Percentiles rank a stretch among this genome's conserved stretches.
Conservation (phyloP, 306 rosid species). For the Glycine latifolia region DNA sequence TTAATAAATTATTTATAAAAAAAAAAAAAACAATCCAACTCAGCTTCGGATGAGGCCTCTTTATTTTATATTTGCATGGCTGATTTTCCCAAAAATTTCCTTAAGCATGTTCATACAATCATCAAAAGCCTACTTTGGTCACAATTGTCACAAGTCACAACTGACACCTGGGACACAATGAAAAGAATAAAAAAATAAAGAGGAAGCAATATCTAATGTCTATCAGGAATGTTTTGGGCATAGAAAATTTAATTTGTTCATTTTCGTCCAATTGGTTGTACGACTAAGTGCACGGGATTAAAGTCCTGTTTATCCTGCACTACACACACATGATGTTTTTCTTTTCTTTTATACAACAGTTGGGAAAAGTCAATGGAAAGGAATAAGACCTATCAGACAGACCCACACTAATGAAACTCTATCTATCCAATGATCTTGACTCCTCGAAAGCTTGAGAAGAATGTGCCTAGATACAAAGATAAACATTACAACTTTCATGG, state of each 20-base stretch:
- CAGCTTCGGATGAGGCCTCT: constrained; percentile 28
- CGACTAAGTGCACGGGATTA: constrained; percentile 58
- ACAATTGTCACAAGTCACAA: constrained; percentile 29
- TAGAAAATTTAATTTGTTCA: constrained; percentile 37
- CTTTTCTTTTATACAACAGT: constrained; percentile 40
- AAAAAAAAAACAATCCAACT: constrained; percentile 20
- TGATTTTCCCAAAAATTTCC: constrained; percentile 39
- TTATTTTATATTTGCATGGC: constrained; percentile 51
- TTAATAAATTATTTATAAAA: too few species aligned
- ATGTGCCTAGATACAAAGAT: constrained; percentile 46
- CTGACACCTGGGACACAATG: constrained; percentile 42
- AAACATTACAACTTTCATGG: constrained; percentile 44
- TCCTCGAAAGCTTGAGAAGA: constrained; percentile 44
- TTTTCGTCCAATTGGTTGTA: constrained; percentile 50
- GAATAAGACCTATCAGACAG: constrained; percentile 49
- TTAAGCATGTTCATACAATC: constrained; percentile 65
- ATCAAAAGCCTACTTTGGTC: constrained; percentile 62
- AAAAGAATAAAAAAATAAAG: constrained; percentile 31
- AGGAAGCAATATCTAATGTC: not conserved
- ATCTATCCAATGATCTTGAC: constrained; percentile 31
- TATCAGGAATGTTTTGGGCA: constrained; percentile 40
- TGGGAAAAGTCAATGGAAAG: constrained; percentile 47
- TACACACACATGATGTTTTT: constrained; percentile 33
- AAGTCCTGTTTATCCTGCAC: constrained; percentile 54
- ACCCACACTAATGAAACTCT: constrained; percentile 45